phyloP scores from a whole-genome alignment of 1,284 basidiomycete species.

The Singerocomus inundabilis region DNA sequence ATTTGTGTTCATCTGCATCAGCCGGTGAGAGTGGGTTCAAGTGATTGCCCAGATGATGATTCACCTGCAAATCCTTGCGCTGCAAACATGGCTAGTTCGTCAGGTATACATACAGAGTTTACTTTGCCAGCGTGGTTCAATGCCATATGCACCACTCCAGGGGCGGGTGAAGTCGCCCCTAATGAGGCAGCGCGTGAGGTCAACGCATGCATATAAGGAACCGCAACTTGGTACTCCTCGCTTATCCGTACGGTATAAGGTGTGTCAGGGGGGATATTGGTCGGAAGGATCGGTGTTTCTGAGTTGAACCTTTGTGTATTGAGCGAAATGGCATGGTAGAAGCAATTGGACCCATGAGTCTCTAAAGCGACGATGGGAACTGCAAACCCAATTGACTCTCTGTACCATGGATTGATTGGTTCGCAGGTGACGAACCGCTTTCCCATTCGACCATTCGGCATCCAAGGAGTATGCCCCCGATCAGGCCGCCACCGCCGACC shows the following conservation, averaged over 20 bases:
- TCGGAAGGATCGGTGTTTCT: constrained; percentile 27
- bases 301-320: constrained; percentile 47
- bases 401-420: constrained; percentile 1
- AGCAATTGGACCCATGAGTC: constrained; percentile 70
- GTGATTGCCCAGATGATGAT: neutral
- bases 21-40: constrained; percentile 7
- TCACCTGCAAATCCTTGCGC: constrained; percentile 56
- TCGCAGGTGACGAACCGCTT: constrained; percentile 47
- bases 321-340: constrained; percentile 66
- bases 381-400: constrained; percentile 27
- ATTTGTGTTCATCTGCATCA: constrained; percentile 66
- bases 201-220: constrained; percentile 56
- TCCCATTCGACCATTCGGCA: constrained; percentile 63
- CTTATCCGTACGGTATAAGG: constrained; percentile 37
- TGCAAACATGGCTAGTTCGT: constrained; percentile 65
- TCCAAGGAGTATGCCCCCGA: constrained; percentile 66
- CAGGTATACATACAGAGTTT: constrained; percentile 57
- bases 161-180: constrained; percentile 63
- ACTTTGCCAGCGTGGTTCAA: constrained; percentile 55
- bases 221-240: constrained; percentile 41
- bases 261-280: constrained; percentile 29
- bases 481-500: constrained; percentile 70
- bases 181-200: constrained; percentile 67
- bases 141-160: constrained; percentile 60
- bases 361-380: constrained; percentile 66